Base-by-base conservation (phyloP, 495 filamentous ascomycete species). In the Tricharina praecox region DNA sequence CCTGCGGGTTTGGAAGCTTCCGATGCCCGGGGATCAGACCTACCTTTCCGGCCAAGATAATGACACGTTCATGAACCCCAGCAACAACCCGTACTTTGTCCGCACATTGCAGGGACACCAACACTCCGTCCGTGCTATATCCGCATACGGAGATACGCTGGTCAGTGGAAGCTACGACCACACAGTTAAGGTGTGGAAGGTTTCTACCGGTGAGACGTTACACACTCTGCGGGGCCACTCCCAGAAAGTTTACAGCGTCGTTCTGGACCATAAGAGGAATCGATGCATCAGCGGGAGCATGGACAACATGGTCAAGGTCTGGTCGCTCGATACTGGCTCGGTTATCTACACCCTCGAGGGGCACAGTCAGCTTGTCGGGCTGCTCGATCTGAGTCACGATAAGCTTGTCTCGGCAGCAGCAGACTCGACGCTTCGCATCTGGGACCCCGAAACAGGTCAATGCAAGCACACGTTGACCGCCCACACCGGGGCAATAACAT, bases 131-230 rank as follows among this genome's bases (percentile, higher is more conserved):
- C 82, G 90, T 37, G 90, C 90, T 10, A 99, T 99, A 53, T 90
- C 92, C 40, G 92, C 92, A 7, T 79, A 96, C 55, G 85, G 78
- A 1, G 90, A 99, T 54, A 95, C 85, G 4, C 71, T 99, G n/a
- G 84, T 96, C n/a, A 94, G 86, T 54, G 90, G 90, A 5, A 95
- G 88, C 61, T 99, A 99, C 62, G 90, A 99, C 62, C 87, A 75
- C 64, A 90, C 83, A 0, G 92, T 99, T 10, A 76, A 88, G 26
- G 90, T 99, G 2, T 99, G 90, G 90, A 87, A 82, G 54, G 93
- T 96, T 51, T 95, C 87, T 19, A 95, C 85, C 0, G 90, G 90
- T 37, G 85, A 95, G 56, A 76, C 77, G n/a, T 52, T 90, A 7
- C 81, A 93, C 53, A 77, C 83, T n/a, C 68, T 99, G 5, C 73